These are phyloP conservation scores for Heliosperma pusillum DNA, from an alignment of 148 eudicot species.

Conservation along the genomic window DNA sequence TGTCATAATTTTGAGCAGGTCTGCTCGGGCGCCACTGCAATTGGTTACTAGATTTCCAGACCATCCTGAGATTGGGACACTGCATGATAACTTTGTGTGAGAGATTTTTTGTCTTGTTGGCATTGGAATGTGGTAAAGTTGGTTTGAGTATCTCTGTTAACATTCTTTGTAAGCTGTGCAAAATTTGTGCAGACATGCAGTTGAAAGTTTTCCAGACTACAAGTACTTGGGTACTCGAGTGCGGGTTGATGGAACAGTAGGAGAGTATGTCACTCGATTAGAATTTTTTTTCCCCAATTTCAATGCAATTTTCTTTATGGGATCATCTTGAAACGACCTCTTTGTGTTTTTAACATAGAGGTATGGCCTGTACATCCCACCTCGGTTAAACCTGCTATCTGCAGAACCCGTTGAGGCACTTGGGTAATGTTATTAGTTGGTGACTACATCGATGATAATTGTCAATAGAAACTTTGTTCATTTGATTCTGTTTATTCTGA, in stretches of 20 bases:
- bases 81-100: slow-evolving; percentile 94
- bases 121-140: background rate
- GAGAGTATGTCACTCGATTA: slow-evolving; percentile 69
- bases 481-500: slow-evolving; percentile 21
- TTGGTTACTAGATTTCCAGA: slow-evolving; percentile 64
- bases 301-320: background rate
- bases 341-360: background rate
- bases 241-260: slow-evolving; percentile 88
- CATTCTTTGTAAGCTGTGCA: slow-evolving; percentile 5
- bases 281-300: background rate
- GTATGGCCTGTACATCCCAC: background rate
- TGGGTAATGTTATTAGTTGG: background rate
- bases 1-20: slow-evolving; percentile 47
- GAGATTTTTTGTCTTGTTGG: slow-evolving; percentile 32
- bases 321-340: background rate
- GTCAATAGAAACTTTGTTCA: background rate
- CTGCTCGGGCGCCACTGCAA: slow-evolving; percentile 66
- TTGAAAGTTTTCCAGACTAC: slow-evolving; percentile 71
- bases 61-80: slow-evolving; percentile 79
- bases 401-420: background rate
- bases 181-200: slow-evolving; percentile 64
- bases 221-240: slow-evolving; percentile 91
- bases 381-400: background rate
- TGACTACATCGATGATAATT: background rate
- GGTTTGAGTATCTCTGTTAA: slow-evolving; percentile 10